A percentile compares a stretch with the other conserved stretches of the same genome.
Evolutionary conservation across 139 green algal genomes (phyloP).

Genomic region (Closterium sp.): DNA sequence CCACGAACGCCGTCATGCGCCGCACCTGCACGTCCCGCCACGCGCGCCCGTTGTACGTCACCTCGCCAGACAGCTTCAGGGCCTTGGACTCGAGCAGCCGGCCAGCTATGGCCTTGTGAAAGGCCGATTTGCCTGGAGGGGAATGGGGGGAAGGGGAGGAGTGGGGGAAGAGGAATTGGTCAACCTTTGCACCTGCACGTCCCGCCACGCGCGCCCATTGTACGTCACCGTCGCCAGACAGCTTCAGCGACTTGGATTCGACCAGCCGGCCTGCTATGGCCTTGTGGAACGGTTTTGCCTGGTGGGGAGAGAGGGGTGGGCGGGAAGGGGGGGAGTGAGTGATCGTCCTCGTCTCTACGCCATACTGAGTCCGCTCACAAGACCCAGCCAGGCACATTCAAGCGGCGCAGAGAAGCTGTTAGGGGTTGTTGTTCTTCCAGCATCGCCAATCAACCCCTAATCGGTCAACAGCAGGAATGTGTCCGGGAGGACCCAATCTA

Average conservation of each 20-base stretch:
- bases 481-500: too few species aligned
- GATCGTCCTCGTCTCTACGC: too few species aligned
- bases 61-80: not conserved
- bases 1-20: slow-evolving; percentile 12
- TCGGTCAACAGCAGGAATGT: too few species aligned
- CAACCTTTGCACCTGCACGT: too few species aligned
- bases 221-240: slow-evolving; percentile 19
- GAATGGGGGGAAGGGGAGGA: too few species aligned
- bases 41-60: slow-evolving; percentile 21
- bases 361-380: too few species aligned
- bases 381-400: too few species aligned
- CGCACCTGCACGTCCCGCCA: not conserved
- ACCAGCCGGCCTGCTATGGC: not conserved
- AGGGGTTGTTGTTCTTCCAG: too few species aligned
- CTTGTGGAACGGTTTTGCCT: not conserved
- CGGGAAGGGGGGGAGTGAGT: too few species aligned
- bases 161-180: too few species aligned
- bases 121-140: not conserved
- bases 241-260: not conserved
- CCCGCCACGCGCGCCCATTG: not conserved
- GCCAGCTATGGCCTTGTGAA: slow-evolving; percentile 12
- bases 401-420: too few species aligned
- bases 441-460: too few species aligned
- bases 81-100: not conserved
- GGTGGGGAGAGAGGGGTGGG: not conserved